Evolutionary conservation across 768 basidiomycete species (phyloP).

Genomic region (Mrakia gelida): DNA sequence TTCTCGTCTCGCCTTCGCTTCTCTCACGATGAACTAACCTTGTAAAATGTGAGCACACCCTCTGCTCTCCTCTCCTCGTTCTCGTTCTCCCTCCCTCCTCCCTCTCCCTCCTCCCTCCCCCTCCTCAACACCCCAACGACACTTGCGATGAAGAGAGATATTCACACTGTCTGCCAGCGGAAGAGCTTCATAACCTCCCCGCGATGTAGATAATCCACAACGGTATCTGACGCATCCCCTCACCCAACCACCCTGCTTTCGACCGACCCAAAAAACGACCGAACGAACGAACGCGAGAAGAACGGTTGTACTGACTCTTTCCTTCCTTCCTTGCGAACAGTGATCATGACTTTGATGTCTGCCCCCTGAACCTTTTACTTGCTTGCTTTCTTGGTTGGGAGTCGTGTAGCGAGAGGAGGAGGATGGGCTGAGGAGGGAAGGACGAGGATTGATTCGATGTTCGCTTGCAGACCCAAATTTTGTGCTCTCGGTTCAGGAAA

Average conservation of each 20-base stretch:
- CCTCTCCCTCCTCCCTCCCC: background rate
- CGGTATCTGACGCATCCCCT: background rate
- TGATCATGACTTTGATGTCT: background rate
- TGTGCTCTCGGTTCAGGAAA: too few relatives aligned
- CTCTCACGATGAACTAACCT: too few relatives aligned
- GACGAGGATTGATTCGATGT: too few relatives aligned
- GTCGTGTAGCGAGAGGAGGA: too few relatives aligned
- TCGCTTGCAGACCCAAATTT: too few relatives aligned
- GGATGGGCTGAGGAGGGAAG: too few relatives aligned
- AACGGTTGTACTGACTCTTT: background rate
- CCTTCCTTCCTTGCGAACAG: background rate
- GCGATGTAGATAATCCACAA: background rate
- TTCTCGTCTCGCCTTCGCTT: too few relatives aligned
- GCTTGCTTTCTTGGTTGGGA: background rate
- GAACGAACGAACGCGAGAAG: background rate
- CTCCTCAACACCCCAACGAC: background rate
- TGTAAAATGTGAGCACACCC: too few relatives aligned
- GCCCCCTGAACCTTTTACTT: background rate
- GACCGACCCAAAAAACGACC: background rate
- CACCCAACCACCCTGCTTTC: background rate
- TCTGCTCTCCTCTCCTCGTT: background rate
- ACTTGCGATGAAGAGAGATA: constrained; percentile 12
- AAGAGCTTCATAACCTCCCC: constrained; percentile 8
- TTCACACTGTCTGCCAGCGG: background rate
- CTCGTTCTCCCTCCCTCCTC: background rate